These are phyloP conservation scores for Fraxinus nigra DNA, from an alignment of 305 asterid species.

Conservation along the genomic window DNA sequence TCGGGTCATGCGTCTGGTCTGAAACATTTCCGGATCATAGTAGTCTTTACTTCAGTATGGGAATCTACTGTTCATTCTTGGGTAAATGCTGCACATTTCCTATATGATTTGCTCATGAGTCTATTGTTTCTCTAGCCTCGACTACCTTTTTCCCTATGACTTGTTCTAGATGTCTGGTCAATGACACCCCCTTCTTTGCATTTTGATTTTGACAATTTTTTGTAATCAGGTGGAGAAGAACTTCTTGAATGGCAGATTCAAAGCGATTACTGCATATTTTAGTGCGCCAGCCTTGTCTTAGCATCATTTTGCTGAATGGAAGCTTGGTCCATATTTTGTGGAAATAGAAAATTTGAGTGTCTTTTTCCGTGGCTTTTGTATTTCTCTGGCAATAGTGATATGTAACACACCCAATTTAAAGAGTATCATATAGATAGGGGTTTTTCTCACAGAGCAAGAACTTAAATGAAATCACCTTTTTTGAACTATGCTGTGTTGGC, in stretches of 20 bases:
- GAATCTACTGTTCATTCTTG: neutral
- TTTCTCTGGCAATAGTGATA: neutral
- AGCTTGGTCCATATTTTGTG: neutral
- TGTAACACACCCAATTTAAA: neutral
- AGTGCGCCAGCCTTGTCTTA: conserved; percentile 29
- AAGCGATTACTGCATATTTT: conserved; percentile 87
- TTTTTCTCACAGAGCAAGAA: neutral
- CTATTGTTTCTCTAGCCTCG: neutral
- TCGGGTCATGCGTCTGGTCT: too few relatives aligned
- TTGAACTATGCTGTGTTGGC: neutral
- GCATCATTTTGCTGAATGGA: neutral
- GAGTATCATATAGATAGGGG: neutral
- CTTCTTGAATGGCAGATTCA: conserved; percentile 67
- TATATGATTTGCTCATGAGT: neutral
- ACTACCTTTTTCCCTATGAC: neutral
- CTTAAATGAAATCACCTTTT: neutral
- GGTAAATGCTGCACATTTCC: neutral
- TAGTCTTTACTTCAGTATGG: neutral
- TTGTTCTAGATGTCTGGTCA: neutral
- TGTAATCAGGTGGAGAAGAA: conserved; percentile 76
- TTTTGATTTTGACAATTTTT: conserved; percentile 13
- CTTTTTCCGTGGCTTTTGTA: neutral
- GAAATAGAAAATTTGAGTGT: neutral
- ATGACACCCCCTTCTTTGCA: neutral
- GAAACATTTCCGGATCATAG: too few relatives aligned